Evolutionary conservation across 2,329 filamentous ascomycete genomes (phyloP).

Genomic region (Pseudogymnoascus sp.): DNA sequence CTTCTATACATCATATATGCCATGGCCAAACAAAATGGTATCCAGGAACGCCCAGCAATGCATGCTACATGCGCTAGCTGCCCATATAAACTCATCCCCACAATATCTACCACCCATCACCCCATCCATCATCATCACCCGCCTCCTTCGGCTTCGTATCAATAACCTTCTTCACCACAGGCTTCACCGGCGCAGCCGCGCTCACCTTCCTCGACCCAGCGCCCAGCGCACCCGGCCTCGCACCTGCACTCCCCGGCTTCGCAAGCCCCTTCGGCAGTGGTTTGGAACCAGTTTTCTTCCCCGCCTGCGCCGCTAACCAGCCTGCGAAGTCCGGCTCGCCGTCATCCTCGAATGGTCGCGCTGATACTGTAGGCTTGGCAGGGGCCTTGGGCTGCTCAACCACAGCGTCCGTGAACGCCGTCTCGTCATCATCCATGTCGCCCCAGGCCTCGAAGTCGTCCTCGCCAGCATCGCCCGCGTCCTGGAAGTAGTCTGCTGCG

Average conservation of each 20-base stretch:
- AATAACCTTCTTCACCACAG: constrained; percentile 52
- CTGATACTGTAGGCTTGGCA: constrained; percentile 19
- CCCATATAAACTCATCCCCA: not conserved
- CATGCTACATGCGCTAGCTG: not conserved
- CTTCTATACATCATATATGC: constrained; percentile 3
- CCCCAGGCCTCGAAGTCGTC: constrained; percentile 70
- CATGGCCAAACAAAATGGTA: not conserved
- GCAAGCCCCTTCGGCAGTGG: constrained; percentile 73
- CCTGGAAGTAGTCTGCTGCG: constrained; percentile 44
- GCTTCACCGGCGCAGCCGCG: constrained; percentile 26
- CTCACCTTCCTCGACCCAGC: constrained; percentile 23
- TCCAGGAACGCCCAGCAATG: constrained; percentile 2
- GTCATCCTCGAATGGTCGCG: constrained; percentile 64
- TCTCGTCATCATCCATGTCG: constrained; percentile 46
- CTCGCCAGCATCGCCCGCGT: constrained; percentile 47
- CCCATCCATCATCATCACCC: constrained; percentile 53
- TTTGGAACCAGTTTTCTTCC: constrained; percentile 49
- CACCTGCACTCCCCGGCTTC: constrained; percentile 42
- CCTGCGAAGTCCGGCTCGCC: constrained; percentile 92
- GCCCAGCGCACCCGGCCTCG: constrained; percentile 29
- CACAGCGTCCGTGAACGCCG: constrained; percentile 35
- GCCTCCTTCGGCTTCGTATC: constrained; percentile 56
- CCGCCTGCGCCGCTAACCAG: constrained; percentile 81
- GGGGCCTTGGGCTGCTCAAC: constrained; percentile 16
- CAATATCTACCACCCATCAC: constrained; percentile 48